Base-by-base conservation (phyloP, 2,329 filamentous ascomycete genomes). In the Xylariaceae sp. region DNA sequence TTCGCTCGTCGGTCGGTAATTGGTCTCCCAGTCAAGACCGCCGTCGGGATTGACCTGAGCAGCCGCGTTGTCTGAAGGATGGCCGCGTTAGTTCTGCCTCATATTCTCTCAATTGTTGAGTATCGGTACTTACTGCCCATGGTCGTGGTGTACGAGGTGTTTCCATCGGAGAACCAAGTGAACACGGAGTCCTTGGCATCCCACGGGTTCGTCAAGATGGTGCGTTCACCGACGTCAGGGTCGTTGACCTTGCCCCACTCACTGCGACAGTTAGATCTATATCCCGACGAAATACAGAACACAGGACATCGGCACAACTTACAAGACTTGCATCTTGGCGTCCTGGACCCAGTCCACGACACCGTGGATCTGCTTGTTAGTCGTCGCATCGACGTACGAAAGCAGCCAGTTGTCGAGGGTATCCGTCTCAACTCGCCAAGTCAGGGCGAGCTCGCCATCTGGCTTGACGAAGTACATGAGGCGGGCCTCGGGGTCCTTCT, bases 351-450 rank as follows among this genome's bases (percentile, higher is more conserved):
- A 85, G 71, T 86, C 80, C 23, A 83, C 77, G 17, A 84, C 81
- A 55, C 78, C 81, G 53, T 81, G 73, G 7, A 86, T 66, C 51
- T 79, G 70, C 17, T 76, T 73, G 37, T 76, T 77, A 55, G 74
- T 74, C 3, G 71, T 68, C 3, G 81, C 80, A 55, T 85, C 79
- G 37, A 85, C 77, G 65, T 85, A 86, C 1, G 80, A 80, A 48
- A 83, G 70, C n/a, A 85, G 76, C 82, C 82, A 86, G 72, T 84
- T 82, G 61, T 79, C 76, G 7, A 75, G 60, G 47, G 83, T 70
- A 58, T 85, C 81, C 2, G 82, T 85, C 75, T 85, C 82, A 9
- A 86, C 74, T 66, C 82, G 74, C 83, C 82, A 86, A 0, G 80
- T 74, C 17, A 85, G 73, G 5, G 74, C 75, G 3, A 86, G 73